A percentile compares a stretch with the other conserved stretches of the same genome.
phyloP scores from a whole-genome alignment of 2,329 filamentous ascomycete genomes.

The Helotiales sp. region DNA sequence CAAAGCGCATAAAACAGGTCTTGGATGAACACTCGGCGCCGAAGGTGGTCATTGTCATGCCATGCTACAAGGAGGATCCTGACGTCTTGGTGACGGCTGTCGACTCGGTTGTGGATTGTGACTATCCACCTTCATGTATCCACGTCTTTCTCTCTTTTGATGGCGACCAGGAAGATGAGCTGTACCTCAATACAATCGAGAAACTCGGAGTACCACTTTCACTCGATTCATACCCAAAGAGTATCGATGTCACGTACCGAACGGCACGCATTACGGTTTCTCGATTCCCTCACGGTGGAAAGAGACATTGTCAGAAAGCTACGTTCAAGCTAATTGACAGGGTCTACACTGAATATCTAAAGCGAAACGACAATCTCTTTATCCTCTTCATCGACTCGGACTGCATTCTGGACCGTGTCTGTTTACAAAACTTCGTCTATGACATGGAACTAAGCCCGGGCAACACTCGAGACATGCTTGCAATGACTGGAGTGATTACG shows the following conservation, averaged over 20 bases:
- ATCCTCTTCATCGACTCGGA: conserved; percentile 98
- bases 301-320: conserved; percentile 89
- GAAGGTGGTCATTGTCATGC: conserved; percentile 96
- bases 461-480: conserved; percentile 89
- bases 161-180: conserved; percentile 84
- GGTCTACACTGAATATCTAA: conserved; percentile 86
- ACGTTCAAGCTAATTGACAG: conserved; percentile 94
- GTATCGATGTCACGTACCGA: conserved; percentile 87
- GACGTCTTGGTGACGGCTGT: conserved; percentile 83
- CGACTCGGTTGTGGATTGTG: conserved; percentile 90
- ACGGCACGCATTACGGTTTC: conserved; percentile 87
- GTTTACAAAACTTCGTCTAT: conserved; percentile 96
- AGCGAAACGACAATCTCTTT: conserved; percentile 88
- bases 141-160: conserved; percentile 97
- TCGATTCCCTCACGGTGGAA: conserved; percentile 90
- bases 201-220: conserved; percentile 81
- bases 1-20: conserved; percentile 80
- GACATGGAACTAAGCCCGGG: conserved; percentile 98
- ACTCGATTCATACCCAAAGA: conserved; percentile 79
- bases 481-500: conserved; percentile 97
- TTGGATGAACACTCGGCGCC: conserved; percentile 86
- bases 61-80: conserved; percentile 91
- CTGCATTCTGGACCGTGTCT: conserved; percentile 89
- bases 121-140: conserved; percentile 89
- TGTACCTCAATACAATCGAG: conserved; percentile 85